A percentile compares a stretch with the other conserved stretches of the same genome.
Evolutionary conservation across 176 grass and related monocot species (phyloP).

Genomic region (Chrysopogon serrulatus): DNA sequence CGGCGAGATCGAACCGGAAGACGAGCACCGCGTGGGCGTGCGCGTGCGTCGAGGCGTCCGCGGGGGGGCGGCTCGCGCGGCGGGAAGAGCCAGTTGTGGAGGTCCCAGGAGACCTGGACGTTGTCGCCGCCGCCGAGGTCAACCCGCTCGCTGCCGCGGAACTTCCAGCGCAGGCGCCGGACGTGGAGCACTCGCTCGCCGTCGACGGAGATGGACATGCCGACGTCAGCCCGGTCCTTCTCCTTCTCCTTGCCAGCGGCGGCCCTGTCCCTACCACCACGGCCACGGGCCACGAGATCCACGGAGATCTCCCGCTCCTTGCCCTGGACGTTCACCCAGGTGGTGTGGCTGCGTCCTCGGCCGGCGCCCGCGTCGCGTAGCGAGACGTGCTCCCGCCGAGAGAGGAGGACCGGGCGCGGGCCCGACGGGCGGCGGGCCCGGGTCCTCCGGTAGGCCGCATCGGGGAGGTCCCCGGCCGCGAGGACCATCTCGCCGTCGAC

Average conservation of each 20-base stretch:
- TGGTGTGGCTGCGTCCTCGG: conserved; percentile 29
- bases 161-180: conserved; percentile 77
- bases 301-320: conserved; percentile 80
- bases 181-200: conserved; percentile 62
- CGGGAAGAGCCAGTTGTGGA: conserved; percentile 81
- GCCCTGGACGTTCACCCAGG: conserved; percentile 49
- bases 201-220: conserved; percentile 62
- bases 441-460: conserved; percentile 47
- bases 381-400: conserved; percentile 60
- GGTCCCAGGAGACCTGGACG: conserved; percentile 78
- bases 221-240: conserved; percentile 36
- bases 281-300: conserved; percentile 39
- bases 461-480: conserved; percentile 59
- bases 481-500: conserved; percentile 71
- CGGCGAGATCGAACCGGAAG: conserved; percentile 63
- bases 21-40: conserved; percentile 60
- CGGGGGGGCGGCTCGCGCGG: conserved; percentile 4
- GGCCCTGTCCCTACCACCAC: not conserved
- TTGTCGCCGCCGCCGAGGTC: conserved; percentile 42
- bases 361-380: conserved; percentile 21
- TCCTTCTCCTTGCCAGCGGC: not conserved
- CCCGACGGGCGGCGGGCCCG: not conserved
- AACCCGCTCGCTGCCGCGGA: conserved; percentile 70
- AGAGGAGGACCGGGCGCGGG: conserved; percentile 24
- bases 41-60: conserved; percentile 4